Conservation (phyloP, 352 stramenopile genomes). For the Pythium aphanidermatum region DNA sequence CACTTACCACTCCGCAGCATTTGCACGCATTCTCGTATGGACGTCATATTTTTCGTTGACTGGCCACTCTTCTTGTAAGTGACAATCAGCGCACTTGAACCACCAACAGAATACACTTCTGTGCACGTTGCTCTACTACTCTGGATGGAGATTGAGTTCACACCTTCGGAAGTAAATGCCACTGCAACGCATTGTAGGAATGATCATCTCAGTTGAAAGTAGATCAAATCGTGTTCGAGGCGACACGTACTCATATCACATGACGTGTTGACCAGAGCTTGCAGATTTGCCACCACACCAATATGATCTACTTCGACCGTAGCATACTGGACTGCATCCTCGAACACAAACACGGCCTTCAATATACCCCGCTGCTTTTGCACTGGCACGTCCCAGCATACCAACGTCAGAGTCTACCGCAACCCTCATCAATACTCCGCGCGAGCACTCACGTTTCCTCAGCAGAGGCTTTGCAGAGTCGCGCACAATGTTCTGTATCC, state of each 20-base stretch:
- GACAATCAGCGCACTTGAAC: constrained; percentile 77
- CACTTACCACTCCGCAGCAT: constrained; percentile 71
- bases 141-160: constrained; percentile 86
- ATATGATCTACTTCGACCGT: constrained; percentile 89
- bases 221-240: no score
- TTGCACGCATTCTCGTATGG: constrained; percentile 76
- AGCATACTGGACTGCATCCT: constrained; percentile 72
- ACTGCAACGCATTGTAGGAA: constrained; percentile 29
- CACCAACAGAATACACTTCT: constrained; percentile 80
- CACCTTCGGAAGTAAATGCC: constrained; percentile 72
- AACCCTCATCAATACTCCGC: neutral
- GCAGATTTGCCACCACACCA: constrained; percentile 86
- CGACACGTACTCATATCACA: constrained; percentile 85
- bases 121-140: constrained; percentile 80
- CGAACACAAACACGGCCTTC: constrained; percentile 86
- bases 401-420: neutral
- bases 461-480: constrained; percentile 83
- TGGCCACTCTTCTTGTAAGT: constrained; percentile 79
- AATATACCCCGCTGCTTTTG: constrained; percentile 85
- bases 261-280: constrained; percentile 79
- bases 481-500: constrained; percentile 75
- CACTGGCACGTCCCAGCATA: constrained; percentile 36
- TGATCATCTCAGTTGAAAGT: no score
- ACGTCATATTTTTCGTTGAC: constrained; percentile 52
- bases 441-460: constrained; percentile 52